These are phyloP conservation scores for Cynara cardunculus DNA, from an alignment of 129 eudicot species.

Conservation along the genomic window DNA sequence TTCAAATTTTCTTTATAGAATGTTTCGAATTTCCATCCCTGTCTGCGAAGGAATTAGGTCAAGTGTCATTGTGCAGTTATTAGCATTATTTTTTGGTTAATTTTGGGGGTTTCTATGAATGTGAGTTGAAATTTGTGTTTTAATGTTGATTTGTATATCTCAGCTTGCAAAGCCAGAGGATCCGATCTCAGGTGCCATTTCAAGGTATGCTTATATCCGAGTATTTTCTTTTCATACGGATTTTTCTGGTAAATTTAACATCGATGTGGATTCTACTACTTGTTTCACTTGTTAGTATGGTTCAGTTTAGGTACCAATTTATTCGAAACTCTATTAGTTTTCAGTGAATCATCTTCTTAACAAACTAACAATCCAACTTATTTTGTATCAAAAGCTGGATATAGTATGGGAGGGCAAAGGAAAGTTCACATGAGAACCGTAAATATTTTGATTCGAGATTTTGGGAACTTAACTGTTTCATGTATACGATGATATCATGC, in stretches of 20 bases:
- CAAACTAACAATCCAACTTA: not conserved
- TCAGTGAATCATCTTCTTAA: not conserved
- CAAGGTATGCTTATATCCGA: conserved; percentile 26
- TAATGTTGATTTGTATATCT: not conserved
- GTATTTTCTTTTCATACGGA: not conserved
- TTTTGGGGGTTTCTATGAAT: not conserved
- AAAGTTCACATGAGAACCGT: not conserved
- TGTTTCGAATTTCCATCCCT: too few species aligned
- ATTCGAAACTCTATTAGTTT: not conserved
- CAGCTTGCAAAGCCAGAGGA: conserved; percentile 56
- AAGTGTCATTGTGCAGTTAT: not conserved
- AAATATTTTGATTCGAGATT: not conserved
- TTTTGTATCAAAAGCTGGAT: not conserved
- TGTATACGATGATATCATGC: not conserved
- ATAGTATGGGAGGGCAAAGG: not conserved
- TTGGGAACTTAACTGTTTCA: not conserved
- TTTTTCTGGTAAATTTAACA: not conserved
- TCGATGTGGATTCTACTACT: not conserved
- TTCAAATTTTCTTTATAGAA: not conserved
- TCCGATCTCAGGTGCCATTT: conserved; percentile 46
- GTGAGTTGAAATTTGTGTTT: not conserved
- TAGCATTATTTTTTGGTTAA: not conserved
- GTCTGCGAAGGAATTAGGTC: not conserved
- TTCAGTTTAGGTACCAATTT: not conserved
- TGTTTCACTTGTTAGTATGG: not conserved